These are phyloP conservation scores for Lachnellula hyalina DNA, from an alignment of 2,329 filamentous ascomycete species.

Conservation along the genomic window DNA sequence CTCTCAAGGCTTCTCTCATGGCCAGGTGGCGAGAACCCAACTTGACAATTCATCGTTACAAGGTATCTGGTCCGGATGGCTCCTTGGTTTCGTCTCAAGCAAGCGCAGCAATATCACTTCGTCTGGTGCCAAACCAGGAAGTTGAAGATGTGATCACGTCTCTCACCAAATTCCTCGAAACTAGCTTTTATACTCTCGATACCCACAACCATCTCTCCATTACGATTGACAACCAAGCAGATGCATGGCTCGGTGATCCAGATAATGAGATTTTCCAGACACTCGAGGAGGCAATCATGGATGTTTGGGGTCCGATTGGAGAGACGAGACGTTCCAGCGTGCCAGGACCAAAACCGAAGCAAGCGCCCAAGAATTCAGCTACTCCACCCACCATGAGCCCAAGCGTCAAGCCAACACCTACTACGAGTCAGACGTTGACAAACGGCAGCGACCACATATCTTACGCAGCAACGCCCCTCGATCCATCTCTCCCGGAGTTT, in stretches of 20 bases:
- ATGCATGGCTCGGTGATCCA: conserved; percentile 93
- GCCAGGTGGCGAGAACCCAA: conserved; percentile 93
- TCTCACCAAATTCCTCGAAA: conserved; percentile 61
- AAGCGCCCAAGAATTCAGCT: conserved; percentile 13
- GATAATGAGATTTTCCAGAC: conserved; percentile 87
- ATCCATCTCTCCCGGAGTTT: conserved; percentile 27
- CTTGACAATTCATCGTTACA: conserved; percentile 87
- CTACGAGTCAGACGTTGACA: conserved; percentile 47
- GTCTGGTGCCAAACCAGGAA: conserved; percentile 90
- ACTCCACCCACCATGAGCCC: conserved; percentile 19
- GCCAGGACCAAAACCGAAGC: conserved; percentile 31
- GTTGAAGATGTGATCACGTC: conserved; percentile 67
- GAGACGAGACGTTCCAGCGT: conserved; percentile 34
- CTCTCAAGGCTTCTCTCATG: conserved; percentile 82
- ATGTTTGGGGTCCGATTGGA: conserved; percentile 68
- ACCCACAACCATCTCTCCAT: conserved; percentile 78
- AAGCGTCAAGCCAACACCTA: conserved; percentile 37
- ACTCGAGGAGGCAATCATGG: conserved; percentile 76
- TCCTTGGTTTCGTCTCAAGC: conserved; percentile 88
- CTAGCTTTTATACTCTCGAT: conserved; percentile 67
- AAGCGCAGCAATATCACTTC: conserved; percentile 81
- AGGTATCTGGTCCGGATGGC: conserved; percentile 85
- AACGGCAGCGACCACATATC: conserved; percentile 36
- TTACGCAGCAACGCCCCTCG: conserved; percentile 21
- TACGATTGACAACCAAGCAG: conserved; percentile 85